Base-by-base conservation (phyloP, 2,329 filamentous ascomycete genomes). In the Trichoderma polysporum region DNA sequence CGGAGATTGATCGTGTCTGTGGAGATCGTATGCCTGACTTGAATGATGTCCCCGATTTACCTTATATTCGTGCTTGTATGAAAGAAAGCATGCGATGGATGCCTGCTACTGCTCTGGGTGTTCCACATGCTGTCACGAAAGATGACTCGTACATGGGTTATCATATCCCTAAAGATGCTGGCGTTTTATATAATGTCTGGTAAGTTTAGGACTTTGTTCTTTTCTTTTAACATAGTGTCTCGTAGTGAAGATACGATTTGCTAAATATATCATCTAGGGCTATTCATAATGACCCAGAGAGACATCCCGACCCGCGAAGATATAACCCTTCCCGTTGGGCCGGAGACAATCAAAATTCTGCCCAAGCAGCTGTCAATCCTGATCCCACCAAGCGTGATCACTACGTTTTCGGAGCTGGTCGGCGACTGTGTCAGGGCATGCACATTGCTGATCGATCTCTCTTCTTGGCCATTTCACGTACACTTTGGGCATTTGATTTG, bases 401-500 rank as follows among this genome's bases (percentile, higher is more conserved):
- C 25, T 63, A 57, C n/a, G 50, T 64, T 15, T 79, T 76, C 31
- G 76, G 76, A 0, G 77, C 73, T 41, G 77, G 76, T 2, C 73
- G 76, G 0, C 70, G 76, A 9, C 69, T 75, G 15, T 79, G 76
- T 52, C 73, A 76, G 0, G 76, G 76, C 0, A 69, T 71, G 3
- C 70, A 72, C 25, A 69, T 78, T 4, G 73, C 73, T 0, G 69
- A 73, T 47, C 47, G 70, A 2, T 70, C 71, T 10, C 19, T 77
- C 6, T 78, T 72, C 66, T 59, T 78, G n/a, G 75, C 59, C 2
- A 68, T 77, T 15, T 81, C 76, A 0, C 81, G 81, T 47, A 73
- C 77, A 0, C 74, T 87, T 3, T 76, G 83, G 0, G 80, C 79
- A 0, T 85, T 86, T 63, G 73, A 77, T 9, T 75, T 84, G 5